Evolutionary conservation across 2,329 filamentous ascomycete genomes (phyloP), one percentile per base, ranked within the genome.

Genomic region (Arthrobotrys sinensis): DNA sequence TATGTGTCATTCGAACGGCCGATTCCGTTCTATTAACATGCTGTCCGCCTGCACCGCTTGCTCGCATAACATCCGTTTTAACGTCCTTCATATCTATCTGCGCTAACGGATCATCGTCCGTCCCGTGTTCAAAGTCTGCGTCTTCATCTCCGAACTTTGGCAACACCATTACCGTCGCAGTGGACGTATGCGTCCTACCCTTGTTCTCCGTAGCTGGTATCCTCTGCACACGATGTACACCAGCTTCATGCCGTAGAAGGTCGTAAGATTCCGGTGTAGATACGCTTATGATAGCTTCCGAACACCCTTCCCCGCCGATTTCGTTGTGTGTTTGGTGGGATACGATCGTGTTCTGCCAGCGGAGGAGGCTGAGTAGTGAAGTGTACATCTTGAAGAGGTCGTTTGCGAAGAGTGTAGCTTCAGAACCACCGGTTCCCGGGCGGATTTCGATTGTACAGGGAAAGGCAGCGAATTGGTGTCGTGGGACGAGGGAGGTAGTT

Each of bases 1-100:
- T 85, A 86, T 99, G 96, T 1, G 94, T 98, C 82, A 99, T 87
- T 8, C 96, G 91, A 79, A 99, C 93, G 2, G 96, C 96, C 34
- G 93, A 97, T 86, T 99, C 96, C 0, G 96, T 99, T 84, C 95
- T 97, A 86, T 99, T 99, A 83, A 99, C 96, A 85, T 99, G 96
- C 86, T 99, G 96, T 0, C 96, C 96, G 36, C 96, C 96, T 0
- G 96, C 95, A 76, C 96, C 96, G 53, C 93, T 88, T 0, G 96
- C 94, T 14, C 94, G 89, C 94, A 98, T 97, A 78, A 94, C 93
- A 83, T 99, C 96, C 19, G 90, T 87, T 64, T 88, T 88, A 24
- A 99, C 93, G 76, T 99, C 95, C 78, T 90, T 88, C 4, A 92
- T 90, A 82, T 96, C 90, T 76, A 99, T 88, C 85, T 94, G 97